A percentile compares a stretch with the other conserved stretches of the same genome.
These are phyloP conservation scores for Aspergillus transmontanensis DNA, from an alignment of 2,329 filamentous ascomycete genomes.

Conservation along the genomic window DNA sequence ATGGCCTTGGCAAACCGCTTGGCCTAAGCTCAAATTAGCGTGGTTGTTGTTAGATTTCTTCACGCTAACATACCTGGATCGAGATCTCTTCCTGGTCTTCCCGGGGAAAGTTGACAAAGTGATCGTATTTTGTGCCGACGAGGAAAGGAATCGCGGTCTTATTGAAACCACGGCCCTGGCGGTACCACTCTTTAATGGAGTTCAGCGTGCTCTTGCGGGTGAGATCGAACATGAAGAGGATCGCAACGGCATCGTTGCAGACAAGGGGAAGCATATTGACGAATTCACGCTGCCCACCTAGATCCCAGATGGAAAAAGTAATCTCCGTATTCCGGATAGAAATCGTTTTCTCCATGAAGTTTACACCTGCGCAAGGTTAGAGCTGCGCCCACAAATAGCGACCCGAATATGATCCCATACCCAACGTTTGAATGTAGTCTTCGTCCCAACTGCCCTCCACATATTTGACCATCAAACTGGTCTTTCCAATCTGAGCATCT, in stretches of 20 bases:
- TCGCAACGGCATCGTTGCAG: conserved; percentile 97
- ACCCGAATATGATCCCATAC: conserved; percentile 39
- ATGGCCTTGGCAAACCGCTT: conserved; percentile 97
- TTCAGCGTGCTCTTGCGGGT: conserved; percentile 98
- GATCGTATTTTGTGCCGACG: conserved; percentile 97
- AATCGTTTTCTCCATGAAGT: conserved; percentile 99
- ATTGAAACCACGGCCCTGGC: conserved; percentile 96
- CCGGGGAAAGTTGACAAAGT: conserved; percentile 97
- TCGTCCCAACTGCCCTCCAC: conserved; percentile 99
- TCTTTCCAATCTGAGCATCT: conserved; percentile 98
- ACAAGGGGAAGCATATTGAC: conserved; percentile 99
- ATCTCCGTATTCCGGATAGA: conserved; percentile 99
- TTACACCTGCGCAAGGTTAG: conserved; percentile 65
- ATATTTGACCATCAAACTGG: conserved; percentile 98
- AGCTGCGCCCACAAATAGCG: not conserved
- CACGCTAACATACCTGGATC: conserved; percentile 68
- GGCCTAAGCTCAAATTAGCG: conserved; percentile 59
- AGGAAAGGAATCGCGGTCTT: conserved; percentile 99
- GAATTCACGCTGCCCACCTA: conserved; percentile 96
- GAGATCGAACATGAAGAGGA: conserved; percentile 99
- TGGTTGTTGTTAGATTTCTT: not conserved
- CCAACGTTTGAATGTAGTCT: conserved; percentile 97
- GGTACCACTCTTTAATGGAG: conserved; percentile 99
- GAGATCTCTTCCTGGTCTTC: conserved; percentile 99
- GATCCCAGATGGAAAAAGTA: conserved; percentile 98